Evolutionary conservation across 2,329 filamentous ascomycete genomes (phyloP).

Genomic region (Zalaria obscura): DNA sequence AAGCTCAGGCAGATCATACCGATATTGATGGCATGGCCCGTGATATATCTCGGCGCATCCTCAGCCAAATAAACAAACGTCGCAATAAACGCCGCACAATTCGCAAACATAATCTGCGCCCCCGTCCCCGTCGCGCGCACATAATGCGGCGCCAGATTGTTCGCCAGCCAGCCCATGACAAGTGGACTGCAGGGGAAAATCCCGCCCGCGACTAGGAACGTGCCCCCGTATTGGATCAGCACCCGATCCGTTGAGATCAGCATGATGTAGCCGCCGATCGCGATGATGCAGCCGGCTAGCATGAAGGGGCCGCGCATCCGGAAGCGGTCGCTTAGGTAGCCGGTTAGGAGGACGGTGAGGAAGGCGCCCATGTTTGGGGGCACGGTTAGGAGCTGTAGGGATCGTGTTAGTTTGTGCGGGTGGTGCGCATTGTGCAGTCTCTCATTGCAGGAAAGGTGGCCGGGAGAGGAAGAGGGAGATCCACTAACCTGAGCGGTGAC

Average conservation of each 20-base stretch:
- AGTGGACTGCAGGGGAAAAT: constrained; percentile 19
- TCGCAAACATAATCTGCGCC: constrained; percentile 22
- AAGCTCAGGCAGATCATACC: constrained; percentile 20
- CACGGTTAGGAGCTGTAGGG: constrained; percentile 21
- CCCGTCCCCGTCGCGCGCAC: constrained; percentile 22
- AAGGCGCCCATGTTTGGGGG: constrained; percentile 22
- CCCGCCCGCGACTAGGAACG: constrained; percentile 19
- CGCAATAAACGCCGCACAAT: constrained; percentile 23
- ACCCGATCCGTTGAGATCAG: constrained; percentile 17
- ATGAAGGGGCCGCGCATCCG: constrained; percentile 20
- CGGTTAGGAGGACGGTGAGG: constrained; percentile 18
- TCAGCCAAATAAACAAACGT: constrained; percentile 25
- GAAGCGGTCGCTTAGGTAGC: constrained; percentile 19
- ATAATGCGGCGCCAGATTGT: constrained; percentile 24
- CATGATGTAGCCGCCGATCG: constrained; percentile 22
- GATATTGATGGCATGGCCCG: constrained; percentile 24
- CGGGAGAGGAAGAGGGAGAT: too few species aligned
- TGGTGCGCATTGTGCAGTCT: neutral
- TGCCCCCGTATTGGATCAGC: constrained; percentile 21
- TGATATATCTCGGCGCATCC: constrained; percentile 23
- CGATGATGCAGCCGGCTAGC: constrained; percentile 16
- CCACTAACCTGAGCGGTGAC: constrained; percentile 12
- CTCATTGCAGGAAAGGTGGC: neutral
- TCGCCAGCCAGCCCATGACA: constrained; percentile 21
- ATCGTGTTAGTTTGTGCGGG: constrained; percentile 4